Evolutionary conservation across 768 basidiomycete species (phyloP).

Genomic region (Dentipellis fragilis): DNA sequence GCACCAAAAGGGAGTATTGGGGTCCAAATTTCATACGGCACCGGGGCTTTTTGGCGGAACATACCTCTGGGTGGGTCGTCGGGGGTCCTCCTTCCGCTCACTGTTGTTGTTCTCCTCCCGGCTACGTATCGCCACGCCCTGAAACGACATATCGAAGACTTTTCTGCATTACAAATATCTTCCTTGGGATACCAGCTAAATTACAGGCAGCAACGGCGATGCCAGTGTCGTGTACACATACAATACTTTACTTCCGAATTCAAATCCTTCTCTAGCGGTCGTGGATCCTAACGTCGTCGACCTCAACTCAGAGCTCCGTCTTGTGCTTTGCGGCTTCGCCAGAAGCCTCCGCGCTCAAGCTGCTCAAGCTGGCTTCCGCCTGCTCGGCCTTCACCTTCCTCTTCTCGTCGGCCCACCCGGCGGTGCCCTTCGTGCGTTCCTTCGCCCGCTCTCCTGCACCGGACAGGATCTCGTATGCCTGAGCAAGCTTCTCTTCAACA

Average conservation of each 20-base stretch:
- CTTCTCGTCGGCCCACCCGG: conserved; percentile 41
- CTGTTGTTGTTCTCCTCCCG: too few relatives aligned
- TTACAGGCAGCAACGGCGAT: too few relatives aligned
- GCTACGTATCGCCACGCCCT: too few relatives aligned
- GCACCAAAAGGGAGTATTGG: too few relatives aligned
- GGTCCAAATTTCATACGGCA: too few relatives aligned
- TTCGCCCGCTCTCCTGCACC: conserved; percentile 24
- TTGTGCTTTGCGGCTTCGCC: background rate
- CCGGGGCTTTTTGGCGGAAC: too few relatives aligned
- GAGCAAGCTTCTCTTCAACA: conserved; percentile 66
- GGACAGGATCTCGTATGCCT: conserved; percentile 29
- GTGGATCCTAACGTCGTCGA: background rate
- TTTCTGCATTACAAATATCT: too few relatives aligned
- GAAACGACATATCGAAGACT: too few relatives aligned
- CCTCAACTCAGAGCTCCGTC: background rate
- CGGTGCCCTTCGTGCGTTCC: conserved; percentile 22
- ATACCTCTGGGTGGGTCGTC: too few relatives aligned
- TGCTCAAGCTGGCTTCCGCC: background rate
- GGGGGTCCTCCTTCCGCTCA: too few relatives aligned
- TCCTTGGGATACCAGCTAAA: too few relatives aligned
- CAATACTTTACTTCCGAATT: background rate
- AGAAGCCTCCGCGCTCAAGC: background rate
- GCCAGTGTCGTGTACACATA: background rate
- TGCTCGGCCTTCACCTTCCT: background rate
- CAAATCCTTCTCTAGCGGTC: background rate